These are phyloP conservation scores for Penicillium herquei DNA, from an alignment of 495 filamentous ascomycete species.

Conservation along the genomic window DNA sequence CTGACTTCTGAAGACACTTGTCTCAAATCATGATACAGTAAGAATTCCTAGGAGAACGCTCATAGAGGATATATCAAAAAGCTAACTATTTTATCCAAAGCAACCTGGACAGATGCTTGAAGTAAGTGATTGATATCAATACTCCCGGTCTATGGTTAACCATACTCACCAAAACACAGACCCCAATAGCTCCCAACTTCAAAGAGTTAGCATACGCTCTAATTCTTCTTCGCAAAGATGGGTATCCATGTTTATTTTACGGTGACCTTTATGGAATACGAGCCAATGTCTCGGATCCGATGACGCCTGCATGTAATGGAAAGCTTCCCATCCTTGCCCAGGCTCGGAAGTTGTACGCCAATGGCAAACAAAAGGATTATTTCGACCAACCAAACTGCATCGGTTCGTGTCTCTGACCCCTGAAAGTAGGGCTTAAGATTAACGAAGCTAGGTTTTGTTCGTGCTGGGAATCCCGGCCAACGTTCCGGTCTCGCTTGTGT, in stretches of 20 bases:
- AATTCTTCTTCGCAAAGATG: constrained; percentile 63
- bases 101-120: constrained; percentile 61
- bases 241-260: constrained; percentile 72
- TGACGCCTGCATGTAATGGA: constrained; percentile 58
- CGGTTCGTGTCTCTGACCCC: constrained; percentile 32
- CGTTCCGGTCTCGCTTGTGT: constrained; percentile 56
- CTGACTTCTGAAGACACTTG: constrained; percentile 33
- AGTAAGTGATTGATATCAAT: constrained; percentile 28
- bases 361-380: constrained; percentile 67
- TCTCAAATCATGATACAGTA: constrained; percentile 47
- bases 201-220: constrained; percentile 59
- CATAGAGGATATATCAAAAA: background rate
- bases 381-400: constrained; percentile 66
- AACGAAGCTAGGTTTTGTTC: constrained; percentile 49
- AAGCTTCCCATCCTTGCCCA: constrained; percentile 60
- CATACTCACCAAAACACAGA: constrained; percentile 22
- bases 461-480: constrained; percentile 55
- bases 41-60: constrained; percentile 2
- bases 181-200: constrained; percentile 54
- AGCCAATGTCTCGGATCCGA: constrained; percentile 42
- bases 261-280: constrained; percentile 73
- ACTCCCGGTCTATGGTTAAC: background rate
- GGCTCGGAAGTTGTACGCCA: constrained; percentile 66
- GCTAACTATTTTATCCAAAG: constrained; percentile 25
- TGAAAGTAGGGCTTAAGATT: background rate